Evolutionary conservation across 257 asterid species (phyloP), one percentile per base, ranked within the genome.

Genomic region (Cruciata laevipes): DNA sequence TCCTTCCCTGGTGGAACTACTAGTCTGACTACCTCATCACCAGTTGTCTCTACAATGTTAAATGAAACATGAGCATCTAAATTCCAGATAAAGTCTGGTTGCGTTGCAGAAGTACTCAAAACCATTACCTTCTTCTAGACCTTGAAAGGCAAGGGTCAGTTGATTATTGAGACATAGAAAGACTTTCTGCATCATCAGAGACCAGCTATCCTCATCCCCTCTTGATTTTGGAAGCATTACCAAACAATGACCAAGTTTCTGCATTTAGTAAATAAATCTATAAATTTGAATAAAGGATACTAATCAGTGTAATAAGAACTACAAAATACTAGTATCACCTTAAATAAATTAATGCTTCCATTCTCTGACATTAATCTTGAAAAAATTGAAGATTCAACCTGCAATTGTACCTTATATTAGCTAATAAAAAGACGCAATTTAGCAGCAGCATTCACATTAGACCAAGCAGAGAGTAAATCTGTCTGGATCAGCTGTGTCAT

Each of bases 201-300:
- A 78, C 97, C 99, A 90, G 85, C 95, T 84, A 37, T 76, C 91
- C 75, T 79, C 95, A 61, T 88, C 95, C 69, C 96, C 96, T 81
- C 72, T 88, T 60, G 96, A 74, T 83, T 85, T 91, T 75, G 95
- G 96, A 75, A 90, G 99, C 80, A 83, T 76, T 33, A 89, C 85
- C 79, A 93, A 81, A 68, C 83, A 83, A 75, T 72, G 66, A 69
- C 84, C 83, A 56, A 94, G 91, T 80, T 85, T 94, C 99, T 94
- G 90, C 67, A 85, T 74, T 79, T 25, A 66, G 60, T 59, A 74
- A 69, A 79, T 70, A 67, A 78, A 68, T 55, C 51, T 42, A 32
- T 65, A 37, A 37, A 37, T 37, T 11, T 66, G 16, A 37, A 2
- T 23, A 78, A 49, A 65, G 73, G 63, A 69, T 37, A 70, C 70